Evolutionary conservation across 2,329 filamentous ascomycete species (phyloP), one percentile per base, ranked within the genome.

Genomic region (Calonectria hawksworthii): DNA sequence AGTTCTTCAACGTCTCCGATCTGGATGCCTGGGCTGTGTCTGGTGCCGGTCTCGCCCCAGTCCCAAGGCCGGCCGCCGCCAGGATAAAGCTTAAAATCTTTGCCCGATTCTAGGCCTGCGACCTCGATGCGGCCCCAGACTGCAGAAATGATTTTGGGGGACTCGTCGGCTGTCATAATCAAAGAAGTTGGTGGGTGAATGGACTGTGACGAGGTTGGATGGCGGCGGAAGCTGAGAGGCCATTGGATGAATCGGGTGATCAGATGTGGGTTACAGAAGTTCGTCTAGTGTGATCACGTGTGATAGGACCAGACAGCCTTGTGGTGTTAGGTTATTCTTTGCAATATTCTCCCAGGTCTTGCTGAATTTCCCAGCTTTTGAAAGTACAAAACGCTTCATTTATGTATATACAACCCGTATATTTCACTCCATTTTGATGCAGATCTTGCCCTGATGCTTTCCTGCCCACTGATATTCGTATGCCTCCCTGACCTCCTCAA

Each of bases 401-500:
- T 0, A 10, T 47, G 21, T 4, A 11, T n/a, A 21, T 47, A n/a
- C 41, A 47, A 74, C 47, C 28, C 23, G 38, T 38, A 9, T 9
- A 11, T 65, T 26, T 70, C 68, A 81, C 2, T 74, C 72, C 69
- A 83, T 80, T 52, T 78, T 70, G 54, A 83, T 76, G 63, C 75
- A 77, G n/a, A 86, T 81, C 73, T 87, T 87, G 63, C 83, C 84
- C 75, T 84, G 82, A 54, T 86, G 83, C 76, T 82, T 81, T 6
- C 78, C 80, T 10, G 79, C 74, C 78, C 72, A 83, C 68, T 84
- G 73, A 52, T 86, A 86, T 75, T 85, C 83, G 65, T 83, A 86
- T 6, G 85, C 85, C 78, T 88, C 85, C 79, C 84, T 86, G 1
- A 83, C 26, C 68, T 88, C 77, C 30, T 88, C 86, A 50, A 90